Base-by-base conservation (phyloP, 116 monocot species). In the Trichopus zeylanicus region DNA sequence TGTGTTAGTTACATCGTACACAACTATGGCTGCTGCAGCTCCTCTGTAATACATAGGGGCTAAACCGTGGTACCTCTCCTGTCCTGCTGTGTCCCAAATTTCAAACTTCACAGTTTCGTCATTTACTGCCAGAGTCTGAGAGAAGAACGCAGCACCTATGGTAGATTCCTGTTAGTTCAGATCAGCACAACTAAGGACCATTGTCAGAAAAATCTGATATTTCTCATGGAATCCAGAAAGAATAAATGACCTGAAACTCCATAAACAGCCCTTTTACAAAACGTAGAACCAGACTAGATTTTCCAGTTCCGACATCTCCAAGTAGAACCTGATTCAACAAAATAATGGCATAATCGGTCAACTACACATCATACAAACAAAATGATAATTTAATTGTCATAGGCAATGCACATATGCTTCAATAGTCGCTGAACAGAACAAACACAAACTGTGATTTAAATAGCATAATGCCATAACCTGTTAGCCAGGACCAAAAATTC, bases 41-140 rank as follows among this genome's bases (percentile, higher is more conserved):
- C 34, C 34, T 35, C 34, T 35, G 34, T 35, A 35, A 10, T 35
- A 35, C 34, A 35, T 35, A 5, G 34, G 34, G 34, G 34, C 34
- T 10, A 35, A 35, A 10, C 34, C 10, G 10, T 48, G 48, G n/a
- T 48, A 20, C 48, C 3, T 16, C n/a, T 48, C 48, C 20, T 48
- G 12, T 6, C 48, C 48, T 48, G 48, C 48, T 18, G 48, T 48
- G n/a, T 48, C 48, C 5, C 5, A 48, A 18, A 48, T 48, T 48
- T 22, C 48, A 48, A 48, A 35, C 48, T 48, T 48, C 6, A 48
- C 48, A n/a, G 48, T 16, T 48, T 21, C 48, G n/a, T 48, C n/a
- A 15, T 18, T 18, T 6, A 12, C 5, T 21, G 48, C 48, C 48
- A 10, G 34, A 48, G 48, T 48, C 48, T 12, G 5, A 21, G 48